Evolutionary conservation across 2,329 filamentous ascomycete genomes (phyloP).

Genomic region (Colletotrichum sp.): DNA sequence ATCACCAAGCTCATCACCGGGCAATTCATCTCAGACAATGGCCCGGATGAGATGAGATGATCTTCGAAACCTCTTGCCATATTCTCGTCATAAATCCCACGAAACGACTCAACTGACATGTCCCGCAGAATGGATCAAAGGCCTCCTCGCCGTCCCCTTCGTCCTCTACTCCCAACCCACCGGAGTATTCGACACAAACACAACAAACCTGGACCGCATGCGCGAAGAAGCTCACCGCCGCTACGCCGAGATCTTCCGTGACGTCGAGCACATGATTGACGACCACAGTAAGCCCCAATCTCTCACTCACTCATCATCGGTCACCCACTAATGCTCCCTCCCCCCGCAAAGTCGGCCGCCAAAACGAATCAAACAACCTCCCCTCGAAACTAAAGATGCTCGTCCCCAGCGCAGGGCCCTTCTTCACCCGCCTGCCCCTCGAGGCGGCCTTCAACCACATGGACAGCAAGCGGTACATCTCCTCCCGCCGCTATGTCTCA

Average conservation of each 20-base stretch:
- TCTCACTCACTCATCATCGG: not conserved
- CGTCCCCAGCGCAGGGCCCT: conserved; percentile 88
- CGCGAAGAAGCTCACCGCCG: conserved; percentile 82
- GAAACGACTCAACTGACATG: not conserved
- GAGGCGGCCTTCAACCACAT: conserved; percentile 93
- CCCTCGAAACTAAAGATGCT: conserved; percentile 92
- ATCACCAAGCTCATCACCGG: not conserved
- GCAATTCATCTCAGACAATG: not conserved
- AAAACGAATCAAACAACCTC: conserved; percentile 66
- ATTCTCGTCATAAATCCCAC: not conserved
- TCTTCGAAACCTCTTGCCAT: not conserved
- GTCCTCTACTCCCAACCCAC: conserved; percentile 96
- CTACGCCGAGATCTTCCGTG: conserved; percentile 93
- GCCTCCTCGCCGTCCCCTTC: conserved; percentile 90
- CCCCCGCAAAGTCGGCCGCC: conserved; percentile 67
- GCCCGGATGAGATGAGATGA: not conserved
- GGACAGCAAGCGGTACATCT: conserved; percentile 85
- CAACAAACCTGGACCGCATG: conserved; percentile 71
- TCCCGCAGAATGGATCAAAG: conserved; percentile 89
- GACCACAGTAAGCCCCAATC: conserved; percentile 75
- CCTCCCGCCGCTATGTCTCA: conserved; percentile 88
- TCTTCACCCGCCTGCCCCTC: conserved; percentile 87
- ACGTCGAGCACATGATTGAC: conserved; percentile 89
- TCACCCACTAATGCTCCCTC: not conserved
- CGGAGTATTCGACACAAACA: conserved; percentile 76